Evolutionary conservation across 768 basidiomycete species (phyloP), one percentile per base, ranked within the genome.

Genomic region (Tubosaeta sp.): DNA sequence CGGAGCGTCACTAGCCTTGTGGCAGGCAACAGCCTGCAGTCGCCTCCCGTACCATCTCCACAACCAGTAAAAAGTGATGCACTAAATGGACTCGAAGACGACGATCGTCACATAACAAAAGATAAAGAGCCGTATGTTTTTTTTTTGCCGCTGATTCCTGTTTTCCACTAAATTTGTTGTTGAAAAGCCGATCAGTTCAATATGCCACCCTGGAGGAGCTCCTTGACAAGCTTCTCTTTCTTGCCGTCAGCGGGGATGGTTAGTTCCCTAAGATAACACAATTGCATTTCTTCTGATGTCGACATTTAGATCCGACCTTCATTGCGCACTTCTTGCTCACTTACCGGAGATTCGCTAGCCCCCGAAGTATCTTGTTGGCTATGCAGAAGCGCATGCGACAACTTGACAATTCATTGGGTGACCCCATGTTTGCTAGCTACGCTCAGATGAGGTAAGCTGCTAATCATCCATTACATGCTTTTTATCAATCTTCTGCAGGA

Each of bases 371-470:
- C 16, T 73, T 94, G n/a, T 73, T 91, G 40, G 86, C 88, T 6
- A 90, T 94, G 86, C 87, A 91, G 67, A 87, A 90, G 62, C 83
- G 88, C 42, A 86, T 92, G 79, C 81, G 86, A 30, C 81, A 85
- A 56, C 72, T 93, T 13, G 85, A 87, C 60, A 79, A 79, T 48
- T 80, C 84, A 16, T 77, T 79, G 12, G 81, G 82, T 7, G 89
- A 93, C 71, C 86, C 86, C 1, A 85, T 91, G 81, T 87, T 92
- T 68, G 87, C 88, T 8, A 87, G 84, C 59, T 92, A 85, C 68
- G 89, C 87, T 7, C 90, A 93, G 65, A 90, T 92, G 88, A 82
- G 85, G 90, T 89, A 59, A 40, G 57, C 4, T 6, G 22, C 27
- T 9, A 12, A 36, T 25, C 22, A 44, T 59, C 54, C n/a, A 22